These are phyloP conservation scores for Solanum tacnaense DNA, from an alignment of 257 asterid species.

Conservation along the genomic window DNA sequence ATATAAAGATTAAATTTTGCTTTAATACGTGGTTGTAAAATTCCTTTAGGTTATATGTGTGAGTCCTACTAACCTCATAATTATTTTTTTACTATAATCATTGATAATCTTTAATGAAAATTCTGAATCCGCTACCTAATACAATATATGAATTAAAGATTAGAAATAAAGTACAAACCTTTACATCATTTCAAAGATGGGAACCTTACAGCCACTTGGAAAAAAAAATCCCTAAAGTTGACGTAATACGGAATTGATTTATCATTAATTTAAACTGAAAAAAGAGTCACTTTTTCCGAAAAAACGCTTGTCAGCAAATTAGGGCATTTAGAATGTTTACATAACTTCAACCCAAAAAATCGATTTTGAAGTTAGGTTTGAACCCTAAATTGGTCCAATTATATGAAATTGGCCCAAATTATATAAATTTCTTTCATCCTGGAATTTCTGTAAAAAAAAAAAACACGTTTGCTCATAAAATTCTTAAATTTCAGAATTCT, in stretches of 20 bases:
- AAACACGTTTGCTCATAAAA: background rate
- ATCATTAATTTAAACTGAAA: background rate
- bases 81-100: too few species aligned
- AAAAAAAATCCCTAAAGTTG: background rate
- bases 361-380: background rate
- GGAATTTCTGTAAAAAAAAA: background rate
- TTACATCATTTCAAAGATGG: background rate
- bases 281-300: background rate
- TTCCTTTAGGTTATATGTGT: too few species aligned
- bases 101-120: too few species aligned
- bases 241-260: background rate
- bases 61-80: too few species aligned
- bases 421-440: background rate
- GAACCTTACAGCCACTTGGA: background rate
- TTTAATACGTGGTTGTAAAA: too few species aligned
- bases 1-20: too few species aligned
- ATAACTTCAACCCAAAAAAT: too few species aligned
- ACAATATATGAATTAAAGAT: background rate
- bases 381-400: background rate
- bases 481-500: background rate
- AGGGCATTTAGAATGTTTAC: background rate
- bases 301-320: background rate
- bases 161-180: background rate
- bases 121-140: rapidly evolving
- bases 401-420: background rate